Base-by-base conservation (phyloP, 495 filamentous ascomycete species). In the Bombardia bombarda region DNA sequence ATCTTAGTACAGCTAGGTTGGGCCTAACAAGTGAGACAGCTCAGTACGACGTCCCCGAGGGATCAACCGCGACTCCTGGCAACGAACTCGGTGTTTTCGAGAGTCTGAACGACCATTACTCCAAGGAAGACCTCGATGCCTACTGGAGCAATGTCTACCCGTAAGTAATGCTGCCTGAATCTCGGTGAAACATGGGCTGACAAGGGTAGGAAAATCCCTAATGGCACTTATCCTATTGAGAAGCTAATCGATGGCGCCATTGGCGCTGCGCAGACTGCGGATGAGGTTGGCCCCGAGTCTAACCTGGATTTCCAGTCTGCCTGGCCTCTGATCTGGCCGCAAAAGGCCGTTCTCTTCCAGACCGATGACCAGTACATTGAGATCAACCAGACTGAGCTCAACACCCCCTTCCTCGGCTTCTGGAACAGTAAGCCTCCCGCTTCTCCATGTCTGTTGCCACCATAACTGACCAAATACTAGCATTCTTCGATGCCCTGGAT, bases 301-400 rank as follows among this genome's bases (percentile, higher is more conserved):
- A 38, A 41, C 3, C 31, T 62, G n/a, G 59, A 60, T 34, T 58
- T 62, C 42, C 49, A 62, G 21, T 19, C 52, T 2, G 54, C 57
- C 3, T 56, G 49, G 45, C 53, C 58, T 0, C 48, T 62, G 20
- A 70, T 79, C 52, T 78, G 68, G 55, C 78, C 78, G 0, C 78
- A 81, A 48, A 70, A 69, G 19, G 66, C 68, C 0, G 66, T 75
- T 5, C 60, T 83, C n/a, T 80, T 68, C 59, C 75, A 81, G 45
- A 65, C 65, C 0, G 78, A 79, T 43, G 74, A 78, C 50, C 58
- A 64, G 42, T 57, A 60, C 31, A 72, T 70, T 38, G 56, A 52
- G 50, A 33, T 7, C 5, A 43, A 44, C n/a, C 30, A 44, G 32
- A 40, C 43, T 9, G 13, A 22, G 5, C 16, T 32, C 8, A 14